Evolutionary conservation across 2,329 filamentous ascomycete species (phyloP), one percentile per base, ranked within the genome.

Genomic region (Cladosporium oxysporum): DNA sequence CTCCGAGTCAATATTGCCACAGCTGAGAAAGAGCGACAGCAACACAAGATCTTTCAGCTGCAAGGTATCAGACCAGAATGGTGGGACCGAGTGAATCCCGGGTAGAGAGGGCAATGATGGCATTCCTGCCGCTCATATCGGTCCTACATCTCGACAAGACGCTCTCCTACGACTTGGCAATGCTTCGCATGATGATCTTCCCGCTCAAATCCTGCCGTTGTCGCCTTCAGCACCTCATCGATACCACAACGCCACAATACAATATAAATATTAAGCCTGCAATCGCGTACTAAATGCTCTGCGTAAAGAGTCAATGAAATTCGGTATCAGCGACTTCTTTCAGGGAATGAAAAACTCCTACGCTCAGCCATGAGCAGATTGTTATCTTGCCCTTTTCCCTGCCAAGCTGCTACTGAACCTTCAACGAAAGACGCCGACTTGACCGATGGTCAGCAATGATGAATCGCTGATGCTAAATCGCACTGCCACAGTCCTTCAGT

Each of bases 391-490:
- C 31, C 5, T 44, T 53, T 8, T 6, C 50, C 16, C 50, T 21
- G 50, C 50, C 50, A 53, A 53, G 50, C 50, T 53, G 50, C 50
- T 31, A 53, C 50, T 18, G 50, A 53, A 53, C 50, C 26, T 53
- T 53, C 16, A 33, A 53, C 6, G 2, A 53, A 16, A 53, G 18
- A 53, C 29, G 50, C 50, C 50, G 50, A 31, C 50, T 53, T 21
- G 50, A 53, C 50, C 50, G 8, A 31, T n/a, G 50, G 29, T 53
- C 18, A n/a, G 28, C 50, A 31, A 29, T 31, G 50, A 33, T 21
- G 50, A 29, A 29, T 23, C n/a, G 28, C n/a, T 28, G n/a, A 53
- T 28, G 28, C 29, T 29, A 28, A 52, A 53, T 29, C 26, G 28
- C 29, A 28, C 50, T 31, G 28, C 28, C 26, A 29, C 50, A n/a